Conservation (phyloP, 2,329 filamentous ascomycete genomes). For the Cladorrhinum sp. region DNA sequence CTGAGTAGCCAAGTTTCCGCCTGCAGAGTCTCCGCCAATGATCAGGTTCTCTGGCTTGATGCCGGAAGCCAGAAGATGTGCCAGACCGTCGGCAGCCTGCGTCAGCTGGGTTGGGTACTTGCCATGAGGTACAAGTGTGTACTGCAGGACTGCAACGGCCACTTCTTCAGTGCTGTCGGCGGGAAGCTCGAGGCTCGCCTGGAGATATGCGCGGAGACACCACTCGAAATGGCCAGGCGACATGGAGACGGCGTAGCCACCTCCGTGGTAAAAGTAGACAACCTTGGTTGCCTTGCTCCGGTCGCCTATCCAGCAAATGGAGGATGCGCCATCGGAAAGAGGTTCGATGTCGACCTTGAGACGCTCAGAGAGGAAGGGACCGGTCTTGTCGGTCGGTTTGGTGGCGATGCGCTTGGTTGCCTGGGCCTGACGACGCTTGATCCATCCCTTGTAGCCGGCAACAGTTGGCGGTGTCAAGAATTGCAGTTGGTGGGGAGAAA, state of each 20-base stretch:
- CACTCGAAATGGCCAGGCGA: conserved; percentile 27
- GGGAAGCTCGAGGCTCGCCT: conserved; percentile 3
- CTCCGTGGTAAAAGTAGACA: conserved; percentile 33
- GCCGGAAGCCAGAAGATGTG: conserved; percentile 31
- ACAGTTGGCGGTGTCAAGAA: conserved; percentile 13
- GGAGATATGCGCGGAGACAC: conserved; percentile 29
- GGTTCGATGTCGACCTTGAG: conserved; percentile 20
- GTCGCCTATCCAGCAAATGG: conserved; percentile 32
- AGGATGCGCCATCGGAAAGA: conserved; percentile 24
- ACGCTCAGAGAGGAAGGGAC: conserved; percentile 6
- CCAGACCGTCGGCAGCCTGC: conserved; percentile 34
- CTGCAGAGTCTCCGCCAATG: conserved; percentile 38
- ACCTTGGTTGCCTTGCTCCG: conserved; percentile 28
- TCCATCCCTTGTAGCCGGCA: conserved; percentile 20
- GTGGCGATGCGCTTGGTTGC: background rate
- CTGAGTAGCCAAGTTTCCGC: conserved; percentile 35
- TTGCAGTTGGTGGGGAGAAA: conserved; percentile 22
- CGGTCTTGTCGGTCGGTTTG: background rate
- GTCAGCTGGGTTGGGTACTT: conserved; percentile 33
- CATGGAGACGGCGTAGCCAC: conserved; percentile 29
- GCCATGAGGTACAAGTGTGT: conserved; percentile 33
- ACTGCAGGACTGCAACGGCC: conserved; percentile 36
- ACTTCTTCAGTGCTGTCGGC: conserved; percentile 20
- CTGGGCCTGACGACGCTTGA: conserved; percentile 5
- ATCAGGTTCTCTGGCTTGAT: conserved; percentile 32